Evolutionary conservation across 1,284 basidiomycete genomes (phyloP).

Genomic region (Coniophora puteana): DNA sequence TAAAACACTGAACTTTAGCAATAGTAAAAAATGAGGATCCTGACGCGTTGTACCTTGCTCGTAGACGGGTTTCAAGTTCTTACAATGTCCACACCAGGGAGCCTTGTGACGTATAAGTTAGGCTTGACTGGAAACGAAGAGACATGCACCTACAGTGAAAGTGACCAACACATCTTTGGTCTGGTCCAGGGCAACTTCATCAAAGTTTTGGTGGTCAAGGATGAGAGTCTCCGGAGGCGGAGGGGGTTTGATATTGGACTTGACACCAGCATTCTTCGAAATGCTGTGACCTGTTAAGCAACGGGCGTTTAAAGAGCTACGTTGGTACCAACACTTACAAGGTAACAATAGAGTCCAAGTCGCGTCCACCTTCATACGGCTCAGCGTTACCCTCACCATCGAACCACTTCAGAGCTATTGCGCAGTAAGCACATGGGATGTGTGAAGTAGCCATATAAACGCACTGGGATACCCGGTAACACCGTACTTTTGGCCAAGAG

Average conservation of each 20-base stretch:
- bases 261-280: constrained; percentile 71
- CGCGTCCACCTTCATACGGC: constrained; percentile 77
- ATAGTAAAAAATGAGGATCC: background rate
- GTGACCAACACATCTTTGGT: constrained; percentile 86
- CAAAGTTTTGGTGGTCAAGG: constrained; percentile 72
- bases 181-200: constrained; percentile 70
- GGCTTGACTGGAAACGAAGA: constrained; percentile 2
- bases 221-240: constrained; percentile 71
- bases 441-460: constrained; percentile 16
- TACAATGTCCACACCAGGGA: constrained; percentile 89
- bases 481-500: constrained; percentile 69
- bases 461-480: constrained; percentile 87
- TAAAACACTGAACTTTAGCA: constrained; percentile 16
- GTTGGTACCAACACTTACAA: constrained; percentile 48
- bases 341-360: constrained; percentile 71
- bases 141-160: constrained; percentile 60
- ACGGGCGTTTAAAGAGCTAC: background rate
- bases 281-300: constrained; percentile 45
- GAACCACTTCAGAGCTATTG: constrained; percentile 88
- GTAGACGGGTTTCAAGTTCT: constrained; percentile 83
- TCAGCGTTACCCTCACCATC: constrained; percentile 61
- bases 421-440: constrained; percentile 1
- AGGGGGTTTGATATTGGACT: constrained; percentile 83
- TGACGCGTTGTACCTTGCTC: constrained; percentile 50
- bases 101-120: constrained; percentile 37